Evolutionary conservation across 768 basidiomycete genomes (phyloP), one percentile per base, ranked within the genome.

Genomic region (Phylloporus sp.): DNA sequence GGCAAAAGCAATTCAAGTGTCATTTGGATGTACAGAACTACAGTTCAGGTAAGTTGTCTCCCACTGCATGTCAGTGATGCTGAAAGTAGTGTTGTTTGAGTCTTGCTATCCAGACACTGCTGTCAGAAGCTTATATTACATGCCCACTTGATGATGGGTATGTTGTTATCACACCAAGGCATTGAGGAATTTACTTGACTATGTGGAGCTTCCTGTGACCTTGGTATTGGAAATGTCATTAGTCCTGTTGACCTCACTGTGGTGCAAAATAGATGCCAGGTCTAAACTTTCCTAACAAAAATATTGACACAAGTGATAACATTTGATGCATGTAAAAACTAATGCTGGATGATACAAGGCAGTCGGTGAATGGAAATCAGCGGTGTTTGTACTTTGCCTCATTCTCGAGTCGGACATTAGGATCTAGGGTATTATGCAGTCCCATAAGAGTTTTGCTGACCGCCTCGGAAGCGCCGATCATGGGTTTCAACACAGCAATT

Each of bases 401-500:
- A 56, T 85, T 86, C 62, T 95, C 92, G 42, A 79, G 74, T 36
- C 82, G 80, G 38, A 86, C 73, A 48, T 83, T 79, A 9, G 95
- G 93, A 65, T 98, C 93, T 58, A 99, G 70, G 37, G 90, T 80
- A 64, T 98, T 98, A 57, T 93, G 86, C 31, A 99, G 74, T 8
- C 96, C 96, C 44, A 97, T 77, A 29, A 98, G 69, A 1, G 95
- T 94, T 73, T 98, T 94, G 69, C 91, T 86, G 49, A 98, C 86
- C 3, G 96, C 96, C 67, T 96, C 95, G 40, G 86, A 91, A 5
- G 94, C 93, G 5, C 96, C 96, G 47, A 98, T 99, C 91, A 96
- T 95, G 2, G 96, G 93, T 59, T 90, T 93, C 56, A 99, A 70
- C 10, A 99, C 93, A 1, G 96, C 96, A 48, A 98, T 94, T 6